These are phyloP conservation scores for Orbilia quercus DNA, from an alignment of 2,329 filamentous ascomycete species.

Conservation along the genomic window DNA sequence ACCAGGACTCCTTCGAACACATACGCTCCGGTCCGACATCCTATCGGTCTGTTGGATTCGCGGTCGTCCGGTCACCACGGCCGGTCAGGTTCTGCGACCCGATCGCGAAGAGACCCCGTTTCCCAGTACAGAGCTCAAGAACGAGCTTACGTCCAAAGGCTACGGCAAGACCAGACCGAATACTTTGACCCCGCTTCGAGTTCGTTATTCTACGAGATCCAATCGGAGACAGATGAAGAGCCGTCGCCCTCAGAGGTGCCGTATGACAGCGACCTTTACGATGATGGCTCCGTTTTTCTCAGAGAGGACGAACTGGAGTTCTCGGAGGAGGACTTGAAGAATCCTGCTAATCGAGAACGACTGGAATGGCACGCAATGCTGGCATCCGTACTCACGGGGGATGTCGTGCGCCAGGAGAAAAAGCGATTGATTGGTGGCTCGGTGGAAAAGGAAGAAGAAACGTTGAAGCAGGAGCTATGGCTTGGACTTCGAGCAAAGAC, in stretches of 20 bases:
- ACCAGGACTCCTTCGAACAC: constrained; percentile 81
- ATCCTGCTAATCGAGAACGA: constrained; percentile 86
- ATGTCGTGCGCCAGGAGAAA: constrained; percentile 98
- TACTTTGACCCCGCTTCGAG: constrained; percentile 71
- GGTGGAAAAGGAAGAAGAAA: constrained; percentile 70
- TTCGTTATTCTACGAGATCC: constrained; percentile 70
- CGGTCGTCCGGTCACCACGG: constrained; percentile 62
- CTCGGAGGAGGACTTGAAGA: constrained; percentile 86
- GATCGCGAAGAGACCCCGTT: constrained; percentile 72
- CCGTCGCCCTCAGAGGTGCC: constrained; percentile 86
- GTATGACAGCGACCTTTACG: constrained; percentile 83
- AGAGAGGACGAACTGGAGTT: constrained; percentile 84
- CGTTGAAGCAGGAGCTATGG: constrained; percentile 79
- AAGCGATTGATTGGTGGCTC: constrained; percentile 86
- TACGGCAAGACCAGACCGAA: constrained; percentile 81
- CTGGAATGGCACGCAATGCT: constrained; percentile 99
- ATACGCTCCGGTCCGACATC: constrained; percentile 72
- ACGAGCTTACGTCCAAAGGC: constrained; percentile 90
- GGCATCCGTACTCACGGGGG: constrained; percentile 91
- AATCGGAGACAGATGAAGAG: constrained; percentile 90
- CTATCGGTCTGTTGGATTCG: constrained; percentile 62
- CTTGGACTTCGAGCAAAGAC: constrained; percentile 84
- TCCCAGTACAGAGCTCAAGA: constrained; percentile 85
- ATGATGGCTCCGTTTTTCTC: constrained; percentile 71
- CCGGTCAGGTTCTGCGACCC: constrained; percentile 69